Percentiles rank a stretch among this genome's conserved stretches.
Conservation (phyloP, 441 rosid genomes). For the Erodium trifolium region DNA sequence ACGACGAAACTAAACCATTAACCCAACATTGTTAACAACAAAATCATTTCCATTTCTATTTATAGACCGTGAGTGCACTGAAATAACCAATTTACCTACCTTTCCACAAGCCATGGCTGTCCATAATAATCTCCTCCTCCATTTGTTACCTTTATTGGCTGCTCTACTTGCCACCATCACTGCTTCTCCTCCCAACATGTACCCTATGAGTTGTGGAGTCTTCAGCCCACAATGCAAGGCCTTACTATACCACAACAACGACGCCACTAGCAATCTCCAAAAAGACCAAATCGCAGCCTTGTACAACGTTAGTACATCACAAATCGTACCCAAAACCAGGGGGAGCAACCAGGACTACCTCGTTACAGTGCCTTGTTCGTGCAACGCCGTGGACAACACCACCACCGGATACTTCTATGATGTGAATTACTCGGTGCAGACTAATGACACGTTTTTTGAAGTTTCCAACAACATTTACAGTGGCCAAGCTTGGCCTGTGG, state of each 20-base stretch:
- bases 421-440: conserved; percentile 23
- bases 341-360: conserved; percentile 30
- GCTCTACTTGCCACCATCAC: conserved; percentile 13
- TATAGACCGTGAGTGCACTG: neutral
- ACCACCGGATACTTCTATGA: conserved; percentile 37
- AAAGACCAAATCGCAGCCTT: conserved; percentile 25
- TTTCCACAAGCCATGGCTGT: conserved; percentile 22
- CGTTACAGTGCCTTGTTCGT: conserved; percentile 42
- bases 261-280: conserved; percentile 1
- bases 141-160: conserved; percentile 19
- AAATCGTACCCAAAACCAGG: conserved; percentile 22
- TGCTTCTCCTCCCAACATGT: conserved; percentile 14
- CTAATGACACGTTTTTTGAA: conserved; percentile 22
- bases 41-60: neutral
- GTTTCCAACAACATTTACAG: conserved; percentile 29
- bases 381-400: conserved; percentile 25
- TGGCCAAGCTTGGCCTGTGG: conserved; percentile 40
- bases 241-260: conserved; percentile 33
- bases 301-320: conserved; percentile 30
- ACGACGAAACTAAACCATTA: neutral
- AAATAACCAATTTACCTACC: conserved; percentile 1
- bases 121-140: conserved; percentile 15
- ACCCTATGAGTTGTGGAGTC: conserved; percentile 28
- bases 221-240: conserved; percentile 29
- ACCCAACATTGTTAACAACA: conserved; percentile 17